These are phyloP conservation scores for Colletotrichum liaoningense DNA, from an alignment of 2,329 filamentous ascomycete species.

Conservation along the genomic window DNA sequence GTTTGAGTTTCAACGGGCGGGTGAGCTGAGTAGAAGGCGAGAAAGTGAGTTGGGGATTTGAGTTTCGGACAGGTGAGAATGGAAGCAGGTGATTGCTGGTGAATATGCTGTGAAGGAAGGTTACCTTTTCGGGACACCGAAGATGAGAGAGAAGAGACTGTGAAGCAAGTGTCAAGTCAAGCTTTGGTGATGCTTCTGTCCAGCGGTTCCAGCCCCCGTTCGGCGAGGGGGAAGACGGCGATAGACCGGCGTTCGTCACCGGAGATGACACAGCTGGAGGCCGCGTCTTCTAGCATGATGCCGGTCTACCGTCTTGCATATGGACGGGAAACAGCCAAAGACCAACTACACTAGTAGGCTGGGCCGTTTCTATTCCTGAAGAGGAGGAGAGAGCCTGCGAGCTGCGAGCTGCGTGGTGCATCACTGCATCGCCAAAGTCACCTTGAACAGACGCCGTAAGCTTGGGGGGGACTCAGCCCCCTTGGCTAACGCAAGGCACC, in stretches of 20 bases:
- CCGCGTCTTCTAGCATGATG: background rate
- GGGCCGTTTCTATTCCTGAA: constrained; percentile 27
- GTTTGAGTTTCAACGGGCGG: background rate
- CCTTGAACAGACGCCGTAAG: background rate
- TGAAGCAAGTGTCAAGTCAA: background rate
- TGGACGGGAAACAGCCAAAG: background rate
- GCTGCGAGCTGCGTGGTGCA: no score
- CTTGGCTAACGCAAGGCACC: constrained; percentile 21
- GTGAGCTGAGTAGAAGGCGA: background rate
- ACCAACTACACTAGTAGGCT: background rate
- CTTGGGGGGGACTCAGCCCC: constrained; percentile 26
- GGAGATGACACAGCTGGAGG: background rate
- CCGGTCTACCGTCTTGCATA: background rate
- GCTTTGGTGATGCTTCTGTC: constrained; percentile 23
- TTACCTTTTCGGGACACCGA: background rate
- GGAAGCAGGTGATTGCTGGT: background rate
- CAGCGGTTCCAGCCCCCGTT: background rate
- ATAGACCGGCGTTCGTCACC: background rate
- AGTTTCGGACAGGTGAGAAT: constrained; percentile 3
- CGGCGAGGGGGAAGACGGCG: constrained; percentile 1
- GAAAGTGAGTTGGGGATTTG: background rate
- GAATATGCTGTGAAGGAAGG: background rate
- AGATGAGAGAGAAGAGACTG: background rate
- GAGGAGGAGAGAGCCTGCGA: background rate
- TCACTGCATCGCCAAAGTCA: no score